Percentiles rank a stretch among this genome's conserved stretches.
phyloP scores from a whole-genome alignment of 2,329 filamentous ascomycete species.

The Colletotrichum lini region DNA sequence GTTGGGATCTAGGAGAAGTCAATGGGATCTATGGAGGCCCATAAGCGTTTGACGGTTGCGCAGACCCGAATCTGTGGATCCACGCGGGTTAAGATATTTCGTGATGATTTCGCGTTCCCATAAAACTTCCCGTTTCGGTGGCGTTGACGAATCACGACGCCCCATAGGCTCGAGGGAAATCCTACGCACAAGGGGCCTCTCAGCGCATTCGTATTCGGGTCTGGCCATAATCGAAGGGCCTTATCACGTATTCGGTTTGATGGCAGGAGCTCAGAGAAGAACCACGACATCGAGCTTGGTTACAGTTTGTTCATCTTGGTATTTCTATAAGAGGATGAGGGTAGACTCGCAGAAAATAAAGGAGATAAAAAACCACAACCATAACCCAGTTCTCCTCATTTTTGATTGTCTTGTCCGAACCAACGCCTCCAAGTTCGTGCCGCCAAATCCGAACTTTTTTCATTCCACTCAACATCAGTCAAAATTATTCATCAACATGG shows the following conservation, averaged over 20 bases:
- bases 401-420: too few relatives aligned
- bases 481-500: neutral
- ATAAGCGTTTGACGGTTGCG: neutral
- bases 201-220: slow-evolving; percentile 39
- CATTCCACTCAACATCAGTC: neutral
- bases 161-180: too few relatives aligned
- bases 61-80: neutral
- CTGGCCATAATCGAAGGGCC: neutral
- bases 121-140: neutral
- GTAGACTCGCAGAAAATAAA: too few relatives aligned
- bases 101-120: neutral
- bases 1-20: neutral
- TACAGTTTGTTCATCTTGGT: too few relatives aligned
- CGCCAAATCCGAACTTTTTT: too few relatives aligned
- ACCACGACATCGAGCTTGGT: neutral
- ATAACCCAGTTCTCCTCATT: neutral
- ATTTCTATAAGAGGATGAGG: neutral
- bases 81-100: neutral
- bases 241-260: slow-evolving; percentile 33
- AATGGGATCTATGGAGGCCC: neutral
- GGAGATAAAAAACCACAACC: neutral
- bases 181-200: neutral
- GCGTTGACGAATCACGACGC: neutral
- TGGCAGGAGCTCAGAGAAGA: neutral
- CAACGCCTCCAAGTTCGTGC: neutral